Base-by-base conservation (phyloP, 2,329 filamentous ascomycete genomes). In the Colletotrichum simmondsii region DNA sequence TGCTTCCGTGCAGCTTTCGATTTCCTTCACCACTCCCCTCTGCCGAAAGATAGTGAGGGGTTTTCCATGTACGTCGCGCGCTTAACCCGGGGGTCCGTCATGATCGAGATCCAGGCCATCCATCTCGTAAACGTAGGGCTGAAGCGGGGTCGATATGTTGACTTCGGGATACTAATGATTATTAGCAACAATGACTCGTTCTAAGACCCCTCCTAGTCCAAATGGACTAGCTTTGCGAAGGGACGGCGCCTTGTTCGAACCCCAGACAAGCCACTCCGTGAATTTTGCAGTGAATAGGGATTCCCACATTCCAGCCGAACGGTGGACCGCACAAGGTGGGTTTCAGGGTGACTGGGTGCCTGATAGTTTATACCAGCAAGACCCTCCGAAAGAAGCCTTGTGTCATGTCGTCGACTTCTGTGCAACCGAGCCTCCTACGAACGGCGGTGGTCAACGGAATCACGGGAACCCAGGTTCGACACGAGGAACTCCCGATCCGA, bases 261-360 rank as follows among this genome's bases (percentile, higher is more conserved):
- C 24, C 42, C 42, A 49, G 4, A 49, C 16, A 49, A 49, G 42
- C 19, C 42, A 49, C 42, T n/a, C 42, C 42, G 42, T 49, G 42
- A 49, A 37, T 54, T 57, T 32, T 12, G 24, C 53, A 42, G 35
- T 46, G 35, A 35, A 57, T 49, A 35, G 42, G 28, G 54, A 35
- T 35, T 46, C 56, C 19, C 26, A 30, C 22, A 62, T 71, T 62
- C 64, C 68, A 71, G 30, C n/a, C 26, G 26, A 30, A 26, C n/a
- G 63, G 63, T 58, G 56, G 35, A 58, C 49, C 57, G 63, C 58
- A 53, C 54, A 28, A 14, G 52, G 16, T 46, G 28, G 30, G 68
- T 71, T 68, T 71, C 68, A 71, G 57, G 68, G n/a, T 16, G 64
- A 12, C 35, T 52, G 49, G 63, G 28, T 68, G 64, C 68, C 57